A percentile compares a stretch with the other conserved stretches of the same genome.
phyloP scores from a whole-genome alignment of 306 rosid genomes.

The Morella rubra region DNA sequence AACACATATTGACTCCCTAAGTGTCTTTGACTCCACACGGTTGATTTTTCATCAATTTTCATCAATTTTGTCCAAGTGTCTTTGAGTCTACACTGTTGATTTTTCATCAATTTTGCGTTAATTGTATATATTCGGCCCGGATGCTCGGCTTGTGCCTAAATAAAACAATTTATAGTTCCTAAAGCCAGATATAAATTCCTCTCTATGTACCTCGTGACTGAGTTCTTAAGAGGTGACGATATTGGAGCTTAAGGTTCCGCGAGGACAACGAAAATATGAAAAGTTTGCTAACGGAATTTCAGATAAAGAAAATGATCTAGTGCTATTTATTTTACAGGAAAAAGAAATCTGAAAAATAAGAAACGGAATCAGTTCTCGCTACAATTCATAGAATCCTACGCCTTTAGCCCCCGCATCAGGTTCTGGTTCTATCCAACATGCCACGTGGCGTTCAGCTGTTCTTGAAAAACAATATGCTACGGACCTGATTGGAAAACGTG shows the following conservation, averaged over 20 bases:
- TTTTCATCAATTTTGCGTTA: too few relatives aligned
- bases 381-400: too few relatives aligned
- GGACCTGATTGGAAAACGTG: conserved; percentile 10
- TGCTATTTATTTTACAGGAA: background rate
- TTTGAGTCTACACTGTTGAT: too few relatives aligned
- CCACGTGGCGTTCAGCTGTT: too few relatives aligned
- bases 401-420: too few relatives aligned
- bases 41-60: too few relatives aligned
- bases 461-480: too few relatives aligned
- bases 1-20: too few relatives aligned
- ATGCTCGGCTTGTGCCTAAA: background rate
- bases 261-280: background rate
- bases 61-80: too few relatives aligned
- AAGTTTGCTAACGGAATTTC: background rate
- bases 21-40: too few relatives aligned
- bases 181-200: background rate
- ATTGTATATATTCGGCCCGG: too few relatives aligned
- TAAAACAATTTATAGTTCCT: background rate
- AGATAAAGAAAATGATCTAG: background rate
- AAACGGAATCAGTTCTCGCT: background rate
- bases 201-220: background rate
- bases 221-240: background rate
- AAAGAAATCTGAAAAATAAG: background rate
- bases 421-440: too few relatives aligned
- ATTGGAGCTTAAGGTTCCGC: background rate